phyloP scores from a whole-genome alignment of 805 yeast genomes.

The Kazachstania bromeliacearum region DNA sequence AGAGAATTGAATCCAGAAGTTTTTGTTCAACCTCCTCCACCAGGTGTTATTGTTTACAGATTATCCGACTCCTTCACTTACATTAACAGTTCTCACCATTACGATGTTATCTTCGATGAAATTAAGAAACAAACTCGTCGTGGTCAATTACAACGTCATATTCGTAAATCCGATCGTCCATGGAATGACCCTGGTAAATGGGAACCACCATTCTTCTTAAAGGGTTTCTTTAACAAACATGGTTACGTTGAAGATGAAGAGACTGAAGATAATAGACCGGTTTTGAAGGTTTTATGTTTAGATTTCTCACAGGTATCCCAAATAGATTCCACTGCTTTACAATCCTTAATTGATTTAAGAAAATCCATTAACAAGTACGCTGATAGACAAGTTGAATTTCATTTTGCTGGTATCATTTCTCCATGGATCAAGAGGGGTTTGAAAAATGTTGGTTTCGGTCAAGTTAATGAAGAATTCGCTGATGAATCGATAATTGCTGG shows the following conservation, averaged over 20 bases:
- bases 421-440: conserved; percentile 83
- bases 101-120: conserved; percentile 59
- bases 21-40: conserved; percentile 67
- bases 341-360: conserved; percentile 65
- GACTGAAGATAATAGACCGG: conserved; percentile 48
- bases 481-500: conserved; percentile 28
- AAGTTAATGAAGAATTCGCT: conserved; percentile 34
- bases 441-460: conserved; percentile 69
- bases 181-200: conserved; percentile 80
- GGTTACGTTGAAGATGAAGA: conserved; percentile 6
- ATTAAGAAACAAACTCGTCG: conserved; percentile 53
- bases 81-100: conserved; percentile 68
- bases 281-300: conserved; percentile 60
- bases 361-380: conserved; percentile 65
- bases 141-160: conserved; percentile 37
- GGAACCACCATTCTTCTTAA: conserved; percentile 33
- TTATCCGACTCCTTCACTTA: conserved; percentile 75
- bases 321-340: conserved; percentile 72
- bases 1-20: conserved; percentile 46
- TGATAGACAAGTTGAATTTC: conserved; percentile 79
- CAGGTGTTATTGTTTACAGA: conserved; percentile 81
- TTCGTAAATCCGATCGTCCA: conserved; percentile 48
- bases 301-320: conserved; percentile 74
- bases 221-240: conserved; percentile 15
- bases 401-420: conserved; percentile 73